These are phyloP conservation scores for Anthracocystis walkeri DNA, from an alignment of 1,284 basidiomycete genomes.

Conservation along the genomic window DNA sequence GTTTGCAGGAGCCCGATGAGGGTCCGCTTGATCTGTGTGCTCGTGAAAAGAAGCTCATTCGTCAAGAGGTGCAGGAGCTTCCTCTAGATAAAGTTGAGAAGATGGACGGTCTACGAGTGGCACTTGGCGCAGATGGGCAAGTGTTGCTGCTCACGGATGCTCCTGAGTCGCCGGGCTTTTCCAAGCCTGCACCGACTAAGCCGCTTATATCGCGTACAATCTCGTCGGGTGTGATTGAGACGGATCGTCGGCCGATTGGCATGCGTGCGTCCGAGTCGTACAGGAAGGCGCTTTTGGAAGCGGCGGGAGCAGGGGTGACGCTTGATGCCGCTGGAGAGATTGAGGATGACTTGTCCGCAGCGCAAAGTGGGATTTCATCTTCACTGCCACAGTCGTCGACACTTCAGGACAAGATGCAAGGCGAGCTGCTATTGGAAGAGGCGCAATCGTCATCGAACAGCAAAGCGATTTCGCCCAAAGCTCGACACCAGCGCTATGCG, in stretches of 20 bases:
- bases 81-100: conserved; percentile 16
- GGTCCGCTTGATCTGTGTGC: conserved; percentile 67
- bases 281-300: conserved; percentile 30
- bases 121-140: conserved; percentile 12
- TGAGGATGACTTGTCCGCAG: neutral
- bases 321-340: conserved; percentile 5
- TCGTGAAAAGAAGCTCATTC: conserved; percentile 62
- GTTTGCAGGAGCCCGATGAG: conserved; percentile 79
- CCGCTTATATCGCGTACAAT: conserved; percentile 16
- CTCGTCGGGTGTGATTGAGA: conserved; percentile 28
- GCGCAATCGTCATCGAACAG: neutral
- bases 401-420: conserved; percentile 17
- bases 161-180: neutral
- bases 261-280: conserved; percentile 49
- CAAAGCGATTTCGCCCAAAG: neutral
- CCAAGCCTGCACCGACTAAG: neutral
- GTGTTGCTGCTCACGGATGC: conserved; percentile 1
- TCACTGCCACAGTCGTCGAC: conserved; percentile 49
- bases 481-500: conserved; percentile 30
- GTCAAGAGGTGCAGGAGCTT: conserved; percentile 35
- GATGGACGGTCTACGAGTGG: conserved; percentile 24
- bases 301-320: conserved; percentile 16
- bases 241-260: conserved; percentile 34
- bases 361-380: neutral
- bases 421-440: neutral